phyloP scores from a whole-genome alignment of 768 basidiomycete genomes.

The Lactifluus subvellereus region DNA sequence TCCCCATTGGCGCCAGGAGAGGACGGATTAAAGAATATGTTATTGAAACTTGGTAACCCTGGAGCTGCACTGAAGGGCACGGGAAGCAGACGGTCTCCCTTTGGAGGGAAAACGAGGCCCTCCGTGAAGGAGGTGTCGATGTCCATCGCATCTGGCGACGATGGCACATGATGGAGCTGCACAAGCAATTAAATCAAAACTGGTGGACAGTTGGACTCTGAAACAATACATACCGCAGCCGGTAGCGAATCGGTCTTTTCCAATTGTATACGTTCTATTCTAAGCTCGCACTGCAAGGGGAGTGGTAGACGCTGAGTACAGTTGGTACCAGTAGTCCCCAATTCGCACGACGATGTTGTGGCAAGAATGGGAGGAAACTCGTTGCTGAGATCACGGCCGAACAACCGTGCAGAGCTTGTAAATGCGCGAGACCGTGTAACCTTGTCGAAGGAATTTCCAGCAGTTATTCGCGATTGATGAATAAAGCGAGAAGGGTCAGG shows the following conservation, averaged over 20 bases:
- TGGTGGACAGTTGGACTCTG: background rate
- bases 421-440: conserved; percentile 55
- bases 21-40: conserved; percentile 53
- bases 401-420: conserved; percentile 59
- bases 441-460: conserved; percentile 30
- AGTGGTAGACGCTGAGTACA: conserved; percentile 37
- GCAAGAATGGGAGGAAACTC: conserved; percentile 28
- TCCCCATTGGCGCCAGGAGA: conserved; percentile 35
- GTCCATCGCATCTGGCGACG: conserved; percentile 65
- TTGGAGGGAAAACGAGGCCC: conserved; percentile 29
- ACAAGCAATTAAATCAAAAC: conserved; percentile 23
- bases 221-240: conserved; percentile 26
- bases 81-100: conserved; percentile 22
- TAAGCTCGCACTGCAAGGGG: conserved; percentile 53
- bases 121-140: conserved; percentile 47
- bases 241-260: conserved; percentile 27
- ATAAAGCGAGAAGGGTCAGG: conserved; percentile 44
- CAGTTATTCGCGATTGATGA: conserved; percentile 28
- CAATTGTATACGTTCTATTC: conserved; percentile 28
- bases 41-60: conserved; percentile 38
- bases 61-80: conserved; percentile 27
- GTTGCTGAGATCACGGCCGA: conserved; percentile 73
- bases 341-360: conserved; percentile 31
- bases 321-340: conserved; percentile 43
- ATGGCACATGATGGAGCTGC: conserved; percentile 38